A percentile compares a stretch with the other conserved stretches of the same genome.
Conservation (phyloP, 78 protist species). For the Tieghemostelium lacteum region DNA sequence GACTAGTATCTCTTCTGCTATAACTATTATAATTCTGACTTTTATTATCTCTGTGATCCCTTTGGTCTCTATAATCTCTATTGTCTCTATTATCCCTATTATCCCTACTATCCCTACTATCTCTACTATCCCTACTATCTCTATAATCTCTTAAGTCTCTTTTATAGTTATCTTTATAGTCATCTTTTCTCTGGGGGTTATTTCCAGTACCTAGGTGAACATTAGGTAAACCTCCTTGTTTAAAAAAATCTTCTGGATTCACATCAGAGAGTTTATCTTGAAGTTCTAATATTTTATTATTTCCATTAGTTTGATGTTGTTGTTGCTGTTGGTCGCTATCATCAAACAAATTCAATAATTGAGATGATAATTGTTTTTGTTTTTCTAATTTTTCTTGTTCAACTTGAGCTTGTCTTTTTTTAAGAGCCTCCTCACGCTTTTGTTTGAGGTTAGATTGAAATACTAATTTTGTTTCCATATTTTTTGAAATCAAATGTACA, state of each 20-base stretch:
- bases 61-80: conserved; percentile 60
- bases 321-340: conserved; percentile 7
- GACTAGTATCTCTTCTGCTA: background rate
- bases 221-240: conserved; percentile 4
- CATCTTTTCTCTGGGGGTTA: background rate
- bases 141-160: background rate
- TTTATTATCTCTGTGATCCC: conserved; percentile 18
- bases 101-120: conserved; percentile 15
- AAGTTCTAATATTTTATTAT: no score
- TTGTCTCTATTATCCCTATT: conserved; percentile 51
- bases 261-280: conserved; percentile 64
- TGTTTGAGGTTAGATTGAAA: background rate
- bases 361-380: background rate
- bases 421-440: conserved; percentile 11
- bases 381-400: conserved; percentile 8
- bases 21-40: conserved; percentile 4
- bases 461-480: background rate
- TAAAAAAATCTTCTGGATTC: conserved; percentile 43
- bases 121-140: conserved; percentile 24
- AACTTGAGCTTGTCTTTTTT: conserved; percentile 10
- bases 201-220: no score
- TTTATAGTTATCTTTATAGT: background rate
- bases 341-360: conserved; percentile 18
- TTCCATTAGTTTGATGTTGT: background rate
- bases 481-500: no score